phyloP scores from a whole-genome alignment of 495 filamentous ascomycete species.

The Pseudomonodictys pantanalensis region DNA sequence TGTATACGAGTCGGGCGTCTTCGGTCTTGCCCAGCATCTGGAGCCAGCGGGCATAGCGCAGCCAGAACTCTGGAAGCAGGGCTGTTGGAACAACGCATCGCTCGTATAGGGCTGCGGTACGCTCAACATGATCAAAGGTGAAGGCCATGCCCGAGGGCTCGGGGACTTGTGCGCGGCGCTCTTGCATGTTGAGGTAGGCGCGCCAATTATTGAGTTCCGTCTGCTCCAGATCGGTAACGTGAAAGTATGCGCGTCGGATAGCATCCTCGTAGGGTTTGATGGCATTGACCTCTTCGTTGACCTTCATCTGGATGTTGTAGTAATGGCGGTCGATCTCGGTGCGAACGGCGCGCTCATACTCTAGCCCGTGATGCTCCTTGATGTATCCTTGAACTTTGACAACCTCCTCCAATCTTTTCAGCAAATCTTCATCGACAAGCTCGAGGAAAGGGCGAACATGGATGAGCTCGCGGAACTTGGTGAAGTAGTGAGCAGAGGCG shows the following conservation, averaged over 20 bases:
- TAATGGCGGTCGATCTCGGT: slow-evolving; percentile 75
- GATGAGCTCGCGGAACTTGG: slow-evolving; percentile 79
- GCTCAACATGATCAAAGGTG: too few species aligned
- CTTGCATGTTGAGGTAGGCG: slow-evolving; percentile 96
- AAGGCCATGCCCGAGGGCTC: too few species aligned
- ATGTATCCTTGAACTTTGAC: slow-evolving; percentile 38
- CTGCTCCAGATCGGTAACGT: slow-evolving; percentile 88
- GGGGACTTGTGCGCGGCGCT: slow-evolving; percentile 75
- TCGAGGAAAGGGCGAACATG: slow-evolving; percentile 69
- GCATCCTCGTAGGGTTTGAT: slow-evolving; percentile 93
- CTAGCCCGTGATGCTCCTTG: slow-evolving; percentile 43
- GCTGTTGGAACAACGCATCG: slow-evolving; percentile 89
- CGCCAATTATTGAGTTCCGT: slow-evolving; percentile 87
- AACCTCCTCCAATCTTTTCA: slow-evolving; percentile 63
- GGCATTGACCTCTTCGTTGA: slow-evolving; percentile 86
- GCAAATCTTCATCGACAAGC: slow-evolving; percentile 63
- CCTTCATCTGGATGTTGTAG: slow-evolving; percentile 75
- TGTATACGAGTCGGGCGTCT: slow-evolving; percentile 90
- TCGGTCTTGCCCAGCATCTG: slow-evolving; percentile 79
- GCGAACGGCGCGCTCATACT: slow-evolving; percentile 80
- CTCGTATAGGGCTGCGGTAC: slow-evolving; percentile 85
- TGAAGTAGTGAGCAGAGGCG: slow-evolving; percentile 93
- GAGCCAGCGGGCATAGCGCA: slow-evolving; percentile 98
- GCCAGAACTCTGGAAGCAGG: slow-evolving; percentile 96
- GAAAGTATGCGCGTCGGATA: slow-evolving; percentile 96